A percentile compares a stretch with the other conserved stretches of the same genome.
Conservation (phyloP, 192 early-diverging fungal genomes). For the Thamnidium elegans region DNA sequence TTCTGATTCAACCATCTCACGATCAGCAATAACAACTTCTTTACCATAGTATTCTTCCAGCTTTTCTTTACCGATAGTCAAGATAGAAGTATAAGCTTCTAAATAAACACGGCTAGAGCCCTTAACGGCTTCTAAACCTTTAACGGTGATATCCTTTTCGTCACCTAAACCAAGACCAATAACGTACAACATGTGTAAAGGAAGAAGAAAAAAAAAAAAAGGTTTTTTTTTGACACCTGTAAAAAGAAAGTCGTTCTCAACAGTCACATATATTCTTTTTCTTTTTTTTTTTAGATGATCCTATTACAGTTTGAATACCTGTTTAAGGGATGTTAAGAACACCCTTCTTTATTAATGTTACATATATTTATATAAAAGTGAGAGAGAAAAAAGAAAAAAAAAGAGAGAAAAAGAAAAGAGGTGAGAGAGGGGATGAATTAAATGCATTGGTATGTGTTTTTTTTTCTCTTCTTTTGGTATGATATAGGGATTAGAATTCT, state of each 20-base stretch:
- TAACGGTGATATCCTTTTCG: constrained; percentile 95
- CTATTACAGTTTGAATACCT: too few species aligned
- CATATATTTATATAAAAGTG: not conserved
- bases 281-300: not conserved
- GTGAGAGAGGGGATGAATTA: not conserved
- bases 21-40: constrained; percentile 83
- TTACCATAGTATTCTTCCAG: constrained; percentile 90
- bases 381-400: not conserved
- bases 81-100: constrained; percentile 93
- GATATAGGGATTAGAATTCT: not conserved
- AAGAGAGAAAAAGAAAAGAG: not conserved
- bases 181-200: constrained; percentile 67
- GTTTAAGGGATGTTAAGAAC: not conserved
- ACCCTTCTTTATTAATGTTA: not conserved
- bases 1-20: constrained; percentile 95
- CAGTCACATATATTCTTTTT: not conserved
- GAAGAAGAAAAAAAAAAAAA: constrained; percentile 6
- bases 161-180: constrained; percentile 94
- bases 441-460: not conserved
- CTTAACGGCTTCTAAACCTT: constrained; percentile 91
- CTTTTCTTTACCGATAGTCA: constrained; percentile 79
- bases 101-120: constrained; percentile 87
- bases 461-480: not conserved
- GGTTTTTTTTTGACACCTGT: not conserved
- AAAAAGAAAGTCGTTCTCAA: not conserved